phyloP scores from a whole-genome alignment of 2,329 filamentous ascomycete genomes.

The Albifimbria verrucaria region DNA sequence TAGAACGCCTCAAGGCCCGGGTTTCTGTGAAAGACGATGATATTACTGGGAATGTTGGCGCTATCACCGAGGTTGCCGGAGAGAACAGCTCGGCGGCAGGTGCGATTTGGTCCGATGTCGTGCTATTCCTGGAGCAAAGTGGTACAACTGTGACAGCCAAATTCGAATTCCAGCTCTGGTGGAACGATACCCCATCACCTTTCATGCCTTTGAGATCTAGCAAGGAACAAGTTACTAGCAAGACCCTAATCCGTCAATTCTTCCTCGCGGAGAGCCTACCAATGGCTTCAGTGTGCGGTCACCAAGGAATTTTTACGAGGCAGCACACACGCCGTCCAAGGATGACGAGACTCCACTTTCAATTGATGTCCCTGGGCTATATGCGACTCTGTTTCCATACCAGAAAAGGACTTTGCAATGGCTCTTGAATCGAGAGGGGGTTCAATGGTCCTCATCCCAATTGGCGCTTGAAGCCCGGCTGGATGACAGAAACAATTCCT shows the following conservation, averaged over 20 bases:
- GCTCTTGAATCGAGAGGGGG: constrained; percentile 65
- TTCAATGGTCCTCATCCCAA: constrained; percentile 37
- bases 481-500: constrained; percentile 4
- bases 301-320: constrained; percentile 64
- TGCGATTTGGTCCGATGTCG: constrained; percentile 31
- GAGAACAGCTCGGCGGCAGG: constrained; percentile 17
- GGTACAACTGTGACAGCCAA: constrained; percentile 22
- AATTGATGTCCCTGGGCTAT: constrained; percentile 40
- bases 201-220: constrained; percentile 24
- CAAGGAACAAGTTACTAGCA: constrained; percentile 27
- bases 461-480: constrained; percentile 14
- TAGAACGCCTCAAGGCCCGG: constrained; percentile 4
- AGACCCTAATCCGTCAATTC: constrained; percentile 33
- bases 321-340: constrained; percentile 58
- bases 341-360: constrained; percentile 32
- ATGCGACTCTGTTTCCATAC: constrained; percentile 63
- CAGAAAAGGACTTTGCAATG: constrained; percentile 69
- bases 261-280: constrained; percentile 16
- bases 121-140: constrained; percentile 25
- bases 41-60: constrained; percentile 9
- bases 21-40: constrained; percentile 22
- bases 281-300: constrained; percentile 28
- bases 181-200: constrained; percentile 37
- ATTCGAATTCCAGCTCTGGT: constrained; percentile 35
- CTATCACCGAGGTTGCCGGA: constrained; percentile 14